These are phyloP conservation scores for Bonia amplexicaulis DNA, from an alignment of 176 grass and related monocot genomes.

Conservation along the genomic window DNA sequence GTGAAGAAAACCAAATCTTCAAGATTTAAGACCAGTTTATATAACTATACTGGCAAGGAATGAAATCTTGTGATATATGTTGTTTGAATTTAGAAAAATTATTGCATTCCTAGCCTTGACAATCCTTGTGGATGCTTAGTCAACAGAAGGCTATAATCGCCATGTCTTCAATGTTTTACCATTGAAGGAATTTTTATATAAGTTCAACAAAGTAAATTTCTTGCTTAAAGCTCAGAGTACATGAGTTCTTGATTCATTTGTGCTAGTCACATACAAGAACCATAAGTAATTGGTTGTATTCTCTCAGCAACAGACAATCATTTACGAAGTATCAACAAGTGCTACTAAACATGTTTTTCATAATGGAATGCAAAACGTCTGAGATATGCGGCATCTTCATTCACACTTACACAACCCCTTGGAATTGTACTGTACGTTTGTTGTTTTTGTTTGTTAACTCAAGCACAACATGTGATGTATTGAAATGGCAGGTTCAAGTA, in stretches of 20 bases:
- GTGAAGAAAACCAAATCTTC: background rate
- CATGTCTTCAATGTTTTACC: background rate
- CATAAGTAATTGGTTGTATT: background rate
- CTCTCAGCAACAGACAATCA: background rate
- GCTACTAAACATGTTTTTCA: background rate
- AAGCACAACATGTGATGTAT: constrained; percentile 12
- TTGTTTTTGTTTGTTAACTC: background rate
- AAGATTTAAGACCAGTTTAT: background rate
- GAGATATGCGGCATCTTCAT: background rate
- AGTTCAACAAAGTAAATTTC: background rate
- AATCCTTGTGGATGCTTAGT: background rate
- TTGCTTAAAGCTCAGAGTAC: background rate
- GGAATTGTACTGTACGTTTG: background rate
- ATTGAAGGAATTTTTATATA: background rate
- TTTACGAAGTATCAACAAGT: background rate
- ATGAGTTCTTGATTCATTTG: background rate
- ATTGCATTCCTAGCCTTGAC: background rate
- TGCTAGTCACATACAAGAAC: background rate
- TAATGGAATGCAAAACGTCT: background rate
- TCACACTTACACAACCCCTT: background rate
- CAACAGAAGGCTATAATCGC: background rate
- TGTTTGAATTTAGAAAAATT: background rate
- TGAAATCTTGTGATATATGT: background rate
- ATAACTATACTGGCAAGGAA: background rate
- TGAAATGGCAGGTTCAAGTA: constrained; percentile 67